Percentiles rank a stretch among this genome's conserved stretches.
These are phyloP conservation scores for Coniosporium apollinis DNA, from an alignment of 495 filamentous ascomycete species.

Conservation along the genomic window DNA sequence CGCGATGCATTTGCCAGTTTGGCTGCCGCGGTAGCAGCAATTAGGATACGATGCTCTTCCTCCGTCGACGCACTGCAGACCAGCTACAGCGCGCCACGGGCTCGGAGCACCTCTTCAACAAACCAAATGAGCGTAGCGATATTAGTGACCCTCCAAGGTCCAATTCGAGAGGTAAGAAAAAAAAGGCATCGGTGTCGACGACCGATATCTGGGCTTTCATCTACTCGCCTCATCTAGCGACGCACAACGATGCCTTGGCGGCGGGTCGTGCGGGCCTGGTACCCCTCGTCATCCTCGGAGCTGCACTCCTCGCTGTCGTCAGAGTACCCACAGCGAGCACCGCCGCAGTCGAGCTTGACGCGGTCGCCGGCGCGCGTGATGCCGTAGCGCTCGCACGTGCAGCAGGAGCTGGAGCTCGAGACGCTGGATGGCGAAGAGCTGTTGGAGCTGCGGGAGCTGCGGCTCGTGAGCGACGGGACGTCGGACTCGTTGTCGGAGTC, in stretches of 20 bases:
- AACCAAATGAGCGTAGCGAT: too few relatives aligned
- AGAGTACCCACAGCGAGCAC: constrained; percentile 64
- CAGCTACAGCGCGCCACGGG: too few relatives aligned
- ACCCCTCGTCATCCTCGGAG: constrained; percentile 21
- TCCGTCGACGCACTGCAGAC: too few relatives aligned
- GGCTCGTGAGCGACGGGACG: constrained; percentile 41
- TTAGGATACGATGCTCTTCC: too few relatives aligned
- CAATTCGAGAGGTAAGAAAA: too few relatives aligned
- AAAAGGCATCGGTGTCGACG: too few relatives aligned
- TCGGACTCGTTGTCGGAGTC: constrained; percentile 26
- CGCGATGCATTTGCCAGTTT: too few relatives aligned
- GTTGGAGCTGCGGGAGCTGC: constrained; percentile 61
- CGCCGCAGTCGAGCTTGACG: constrained; percentile 88
- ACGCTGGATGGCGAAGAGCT: constrained; percentile 55
- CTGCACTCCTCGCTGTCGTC: constrained; percentile 46
- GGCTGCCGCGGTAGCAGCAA: too few relatives aligned
- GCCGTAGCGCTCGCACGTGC: constrained; percentile 86
- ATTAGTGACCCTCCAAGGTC: too few relatives aligned
- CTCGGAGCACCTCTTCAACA: too few relatives aligned
- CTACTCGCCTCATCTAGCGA: too few relatives aligned
- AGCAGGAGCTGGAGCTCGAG: constrained; percentile 53
- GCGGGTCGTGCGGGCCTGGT: constrained; percentile 31
- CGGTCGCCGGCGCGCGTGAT: constrained; percentile 84
- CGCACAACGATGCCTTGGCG: constrained; percentile 68
- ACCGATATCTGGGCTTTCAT: too few relatives aligned